Evolutionary conservation across 768 basidiomycete species (phyloP), one percentile per base, ranked within the genome.

Genomic region (Boletus rex-veris): DNA sequence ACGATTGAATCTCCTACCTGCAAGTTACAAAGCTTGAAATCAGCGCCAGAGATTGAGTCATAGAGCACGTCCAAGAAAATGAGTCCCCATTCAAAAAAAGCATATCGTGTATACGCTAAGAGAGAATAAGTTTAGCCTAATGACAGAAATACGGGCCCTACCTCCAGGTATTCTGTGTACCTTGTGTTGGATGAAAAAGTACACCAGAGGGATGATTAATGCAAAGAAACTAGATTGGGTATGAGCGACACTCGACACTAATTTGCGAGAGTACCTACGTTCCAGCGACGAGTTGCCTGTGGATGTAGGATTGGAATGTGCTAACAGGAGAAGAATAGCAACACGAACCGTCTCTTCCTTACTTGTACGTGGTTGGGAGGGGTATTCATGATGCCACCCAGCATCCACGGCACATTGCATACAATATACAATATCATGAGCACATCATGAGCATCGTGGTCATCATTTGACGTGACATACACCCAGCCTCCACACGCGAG

Each of bases 401-500:
- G 60, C 92, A 95, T 96, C 92, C 92, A 96, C 4, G 93, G 93
- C 4, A 92, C 63, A 63, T 90, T 92, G 66, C 83, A 81, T 4
- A 90, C 76, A 57, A 96, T 88, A 65, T 95, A 96, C 48, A 79
- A 68, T 54, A 95, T 84, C 93, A 96, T 96, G 65, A 85, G 82
- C 36, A 92, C 71, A 66, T 96, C 93, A 71, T 96, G 93, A 14
- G 77, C 75, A 63, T 89, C 86, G 60, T 92, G 90, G 71, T 89
- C 80, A 65, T 95, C 92, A 48, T 73, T 82, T 3, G 89, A 90
- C 0, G 93, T 94, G 63, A 95, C 83, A 62, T 85, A 96, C 28
- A 94, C 90, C 92, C 92, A 96, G 26, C 93, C 92, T 31, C 90
- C 93, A 62, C 92, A 95, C 3, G 82, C 78, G 31, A 95, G 68